A percentile compares a stretch with the other conserved stretches of the same genome.
These are phyloP conservation scores for Seminavis robusta DNA, from an alignment of 108 stramenopile genomes.

Conservation along the genomic window DNA sequence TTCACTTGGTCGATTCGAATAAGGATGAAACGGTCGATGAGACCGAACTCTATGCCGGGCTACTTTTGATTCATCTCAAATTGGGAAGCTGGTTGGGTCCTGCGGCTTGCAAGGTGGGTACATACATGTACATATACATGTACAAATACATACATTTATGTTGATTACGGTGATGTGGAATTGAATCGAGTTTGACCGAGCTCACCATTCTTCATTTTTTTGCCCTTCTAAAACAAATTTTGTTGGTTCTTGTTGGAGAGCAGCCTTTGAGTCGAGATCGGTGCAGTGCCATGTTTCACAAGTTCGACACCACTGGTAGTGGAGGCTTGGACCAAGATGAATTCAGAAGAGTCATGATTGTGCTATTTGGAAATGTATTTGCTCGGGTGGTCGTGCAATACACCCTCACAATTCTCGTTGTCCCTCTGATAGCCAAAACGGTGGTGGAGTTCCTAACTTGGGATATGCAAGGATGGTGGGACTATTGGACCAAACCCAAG, in stretches of 20 bases:
- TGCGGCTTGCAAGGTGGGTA: conserved; percentile 67
- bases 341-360: conserved; percentile 61
- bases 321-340: conserved; percentile 58
- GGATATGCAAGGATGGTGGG: conserved; percentile 6
- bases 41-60: conserved; percentile 71
- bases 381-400: conserved; percentile 70
- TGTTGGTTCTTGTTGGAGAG: too few relatives aligned
- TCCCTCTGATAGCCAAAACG: conserved; percentile 55
- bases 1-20: conserved; percentile 67
- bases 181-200: too few relatives aligned
- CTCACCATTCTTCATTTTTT: too few relatives aligned
- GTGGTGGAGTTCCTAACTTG: conserved; percentile 47
- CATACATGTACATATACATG: background rate
- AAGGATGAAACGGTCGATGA: conserved; percentile 60
- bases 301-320: conserved; percentile 47
- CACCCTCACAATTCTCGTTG: conserved; percentile 61
- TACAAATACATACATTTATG: too few relatives aligned
- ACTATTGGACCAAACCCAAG: background rate
- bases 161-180: too few relatives aligned
- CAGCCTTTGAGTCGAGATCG: conserved; percentile 54
- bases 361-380: conserved; percentile 71
- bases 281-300: conserved; percentile 51
- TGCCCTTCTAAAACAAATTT: too few relatives aligned
- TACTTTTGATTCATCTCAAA: conserved; percentile 77
- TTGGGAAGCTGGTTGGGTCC: conserved; percentile 73